Conservation (phyloP, 768 basidiomycete species). For the Serendipita indica region DNA sequence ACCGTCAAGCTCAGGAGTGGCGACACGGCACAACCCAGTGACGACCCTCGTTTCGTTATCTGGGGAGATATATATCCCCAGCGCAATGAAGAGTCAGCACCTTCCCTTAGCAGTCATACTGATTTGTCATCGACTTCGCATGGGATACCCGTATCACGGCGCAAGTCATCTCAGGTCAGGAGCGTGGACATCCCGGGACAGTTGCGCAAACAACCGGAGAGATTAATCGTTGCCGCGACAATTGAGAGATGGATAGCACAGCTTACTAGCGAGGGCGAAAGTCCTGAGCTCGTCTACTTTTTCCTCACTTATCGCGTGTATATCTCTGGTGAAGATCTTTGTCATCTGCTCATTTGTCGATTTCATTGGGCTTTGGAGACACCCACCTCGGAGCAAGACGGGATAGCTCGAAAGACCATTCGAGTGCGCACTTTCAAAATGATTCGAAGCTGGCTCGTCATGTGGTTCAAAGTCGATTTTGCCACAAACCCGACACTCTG, state of each 20-base stretch:
- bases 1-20: slow-evolving; percentile 44
- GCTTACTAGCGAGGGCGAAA: slow-evolving; percentile 70
- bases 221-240: slow-evolving; percentile 69
- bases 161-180: not conserved
- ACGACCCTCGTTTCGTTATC: slow-evolving; percentile 83
- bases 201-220: slow-evolving; percentile 23
- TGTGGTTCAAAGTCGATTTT: slow-evolving; percentile 83
- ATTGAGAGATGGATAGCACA: slow-evolving; percentile 91
- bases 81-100: slow-evolving; percentile 18
- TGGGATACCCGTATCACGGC: not conserved
- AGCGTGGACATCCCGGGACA: not conserved
- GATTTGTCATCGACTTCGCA: slow-evolving; percentile 27
- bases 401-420: slow-evolving; percentile 58
- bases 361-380: slow-evolving; percentile 76
- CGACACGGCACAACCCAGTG: slow-evolving; percentile 44
- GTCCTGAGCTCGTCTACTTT: slow-evolving; percentile 77
- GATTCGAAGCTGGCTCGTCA: slow-evolving; percentile 78
- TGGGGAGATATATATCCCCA: slow-evolving; percentile 52
- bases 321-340: slow-evolving; percentile 61
- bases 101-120: slow-evolving; percentile 22
- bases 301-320: slow-evolving; percentile 88
- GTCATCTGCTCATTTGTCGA: slow-evolving; percentile 66
- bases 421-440: slow-evolving; percentile 82
- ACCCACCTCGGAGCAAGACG: slow-evolving; percentile 39
- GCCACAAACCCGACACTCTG: slow-evolving; percentile 66